Base-by-base conservation (phyloP, 2,329 filamentous ascomycete species). In the Cytospora paraplurivora region DNA sequence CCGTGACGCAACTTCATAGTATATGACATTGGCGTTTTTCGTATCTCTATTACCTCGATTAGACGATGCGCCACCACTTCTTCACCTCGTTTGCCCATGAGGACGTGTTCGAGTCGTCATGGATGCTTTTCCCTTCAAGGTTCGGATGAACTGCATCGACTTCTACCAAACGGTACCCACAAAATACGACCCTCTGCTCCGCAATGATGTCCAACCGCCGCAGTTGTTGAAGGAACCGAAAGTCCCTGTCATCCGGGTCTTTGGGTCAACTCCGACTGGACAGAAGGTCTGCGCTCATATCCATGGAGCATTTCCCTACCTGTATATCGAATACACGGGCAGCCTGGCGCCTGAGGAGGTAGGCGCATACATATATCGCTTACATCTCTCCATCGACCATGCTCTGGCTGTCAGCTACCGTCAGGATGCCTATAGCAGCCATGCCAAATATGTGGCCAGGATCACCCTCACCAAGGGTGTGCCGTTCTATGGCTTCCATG, bases 211-310 rank as follows among this genome's bases (percentile, higher is more conserved):
- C 68, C 84, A 79, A 33, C 81, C 79, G 55, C 85, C 82, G 21
- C 83, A 88, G 70, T 77, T 84, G 65, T 79, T 82, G 67, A 87
- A 86, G 65, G 84, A 86, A 38, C 88, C 91, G 11, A 89, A 87
- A 68, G 87, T 98, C 0, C 94, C 95, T 0, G 86, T 98, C 12
- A 88, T 99, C 65, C 87, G 95, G 68, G 85, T 96, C 12, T 99
- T 98, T 76, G 95, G 95, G 0, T 88, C 93, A 4, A 97, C 94
- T 0, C 92, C 96, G 74, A 95, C 92, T 0, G 95, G 95, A 0
- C 93, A 98, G 77, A 97, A 96, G 73, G 92, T 97, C 17, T 97
- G 95, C 78, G 92, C 92, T 35, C 95, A 99, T 78, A 87, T 99
- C 62, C 95, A 98, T 76, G 95, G 96, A 65, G 93, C 92, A 27